These are phyloP conservation scores for Lyophyllum decastes DNA, from an alignment of 768 basidiomycete species.

Conservation along the genomic window DNA sequence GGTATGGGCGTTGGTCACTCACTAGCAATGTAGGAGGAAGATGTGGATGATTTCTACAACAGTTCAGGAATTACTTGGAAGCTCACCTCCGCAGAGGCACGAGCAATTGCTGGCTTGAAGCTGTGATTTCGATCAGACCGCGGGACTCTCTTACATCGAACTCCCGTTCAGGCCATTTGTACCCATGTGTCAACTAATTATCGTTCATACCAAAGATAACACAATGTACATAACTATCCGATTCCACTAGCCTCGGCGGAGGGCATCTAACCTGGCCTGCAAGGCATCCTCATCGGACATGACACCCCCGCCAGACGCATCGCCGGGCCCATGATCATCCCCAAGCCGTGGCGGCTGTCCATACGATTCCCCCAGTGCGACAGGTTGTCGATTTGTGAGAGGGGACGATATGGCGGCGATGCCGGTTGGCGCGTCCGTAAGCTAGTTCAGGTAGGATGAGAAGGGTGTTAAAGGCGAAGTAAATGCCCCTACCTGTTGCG, in stretches of 20 bases:
- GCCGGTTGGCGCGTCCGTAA: slow-evolving; percentile 81
- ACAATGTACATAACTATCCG: slow-evolving; percentile 7
- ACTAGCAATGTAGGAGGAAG: slow-evolving; percentile 71
- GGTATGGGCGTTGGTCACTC: not conserved
- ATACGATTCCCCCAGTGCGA: slow-evolving; percentile 78
- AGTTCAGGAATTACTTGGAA: slow-evolving; percentile 92
- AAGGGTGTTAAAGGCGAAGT: not conserved
- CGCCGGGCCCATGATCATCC: slow-evolving; percentile 36
- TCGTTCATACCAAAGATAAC: slow-evolving; percentile 1
- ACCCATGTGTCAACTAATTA: not conserved
- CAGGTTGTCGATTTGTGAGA: slow-evolving; percentile 69
- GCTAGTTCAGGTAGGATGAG: slow-evolving; percentile 42
- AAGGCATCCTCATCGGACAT: slow-evolving; percentile 87
- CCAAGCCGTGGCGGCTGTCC: slow-evolving; percentile 30
- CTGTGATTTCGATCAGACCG: slow-evolving; percentile 26
- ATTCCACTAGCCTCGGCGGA: slow-evolving; percentile 62
- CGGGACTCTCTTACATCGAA: not conserved
- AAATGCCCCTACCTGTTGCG: slow-evolving; percentile 65
- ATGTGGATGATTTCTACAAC: slow-evolving; percentile 92
- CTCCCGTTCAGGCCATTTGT: not conserved
- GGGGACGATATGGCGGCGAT: slow-evolving; percentile 62
- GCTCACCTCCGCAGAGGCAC: slow-evolving; percentile 75
- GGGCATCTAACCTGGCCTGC: slow-evolving; percentile 90
- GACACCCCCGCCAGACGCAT: slow-evolving; percentile 38
- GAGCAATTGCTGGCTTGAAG: slow-evolving; percentile 64